Evolutionary conservation across 805 yeast species (phyloP), one percentile per base, ranked within the genome.

Genomic region (Candida awuae): DNA sequence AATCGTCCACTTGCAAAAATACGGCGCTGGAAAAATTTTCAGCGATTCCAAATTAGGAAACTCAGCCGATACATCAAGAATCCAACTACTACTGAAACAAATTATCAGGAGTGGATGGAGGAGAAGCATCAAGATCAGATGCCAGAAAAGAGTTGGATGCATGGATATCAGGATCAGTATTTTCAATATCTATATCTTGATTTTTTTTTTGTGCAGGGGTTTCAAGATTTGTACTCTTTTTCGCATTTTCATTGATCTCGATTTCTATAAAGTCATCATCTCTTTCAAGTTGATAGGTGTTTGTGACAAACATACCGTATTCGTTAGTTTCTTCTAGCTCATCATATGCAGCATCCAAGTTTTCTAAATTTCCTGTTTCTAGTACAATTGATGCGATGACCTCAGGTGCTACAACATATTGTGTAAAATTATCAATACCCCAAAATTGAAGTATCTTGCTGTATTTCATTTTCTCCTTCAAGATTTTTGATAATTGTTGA

Each of bases 391-490:
- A 58, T 6, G 74, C 58, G 4, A 77, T 65, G 6, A 81, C 54
- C 48, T 81, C 88, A 20, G 81, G 78, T 7, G 84, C 77, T 18
- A 82, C 54, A 2, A 80, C 77, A 49, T 73, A 76, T 14, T 71
- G 65, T 3, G 70, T 58, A 51, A 79, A 82, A 38, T 72, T 71
- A 17, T 67, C 65, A 1, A 63, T 48, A 2, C 82, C 73, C 84
- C 86, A 80, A 62, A 77, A 81, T 32, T 62, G 58, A 7, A 80
- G 55, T 1, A 77, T 73, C 16, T 62, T 58, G 46, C 73, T 73
- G 3, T 46, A 58, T 37, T 48, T 55, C 4, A 37, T 41, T 31
- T 54, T 47, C 20, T 43, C 38, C 5, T 45, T 41, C 3, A 79
- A 45, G 21, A 61, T 52, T 1, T 48, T 38, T 18, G 54, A 52